Percentiles rank a stretch among this genome's conserved stretches.
These are phyloP conservation scores for Heliophila coronopifolia DNA, from an alignment of 441 rosid genomes.

Conservation along the genomic window DNA sequence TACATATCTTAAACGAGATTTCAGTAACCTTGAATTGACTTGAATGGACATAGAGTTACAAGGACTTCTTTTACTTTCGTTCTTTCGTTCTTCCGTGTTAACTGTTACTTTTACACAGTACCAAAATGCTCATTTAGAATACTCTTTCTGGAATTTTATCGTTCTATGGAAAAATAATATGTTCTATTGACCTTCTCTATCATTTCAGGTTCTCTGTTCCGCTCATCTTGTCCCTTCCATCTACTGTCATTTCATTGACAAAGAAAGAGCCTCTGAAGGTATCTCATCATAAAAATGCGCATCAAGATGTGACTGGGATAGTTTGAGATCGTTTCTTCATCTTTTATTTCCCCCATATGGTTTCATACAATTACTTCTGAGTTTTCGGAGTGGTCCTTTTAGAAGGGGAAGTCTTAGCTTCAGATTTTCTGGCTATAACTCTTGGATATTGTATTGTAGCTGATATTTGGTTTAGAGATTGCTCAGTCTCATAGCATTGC, in stretches of 20 bases:
- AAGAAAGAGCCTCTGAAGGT: slow-evolving; percentile 72
- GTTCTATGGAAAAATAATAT: slow-evolving; percentile 5
- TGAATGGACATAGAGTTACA: neutral
- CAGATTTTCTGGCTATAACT: neutral
- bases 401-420: neutral
- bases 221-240: slow-evolving; percentile 73
- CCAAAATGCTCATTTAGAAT: neutral
- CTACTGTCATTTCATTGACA: slow-evolving; percentile 74
- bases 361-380: slow-evolving; percentile 1
- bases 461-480: neutral
- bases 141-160: neutral
- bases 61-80: neutral
- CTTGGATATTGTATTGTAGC: neutral
- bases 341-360: neutral
- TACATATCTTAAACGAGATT: slow-evolving; percentile 1
- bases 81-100: neutral
- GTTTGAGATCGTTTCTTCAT: neutral
- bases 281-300: slow-evolving; percentile 1
- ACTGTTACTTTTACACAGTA: slow-evolving; percentile 4
- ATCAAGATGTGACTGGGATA: slow-evolving; percentile 10
- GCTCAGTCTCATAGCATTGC: neutral
- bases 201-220: slow-evolving; percentile 71
- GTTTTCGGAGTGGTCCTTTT: neutral
- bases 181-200: slow-evolving; percentile 7
- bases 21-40: neutral